A percentile compares a stretch with the other conserved stretches of the same genome.
These are phyloP conservation scores for Silybum marianum DNA, from an alignment of 129 eudicot species.

Conservation along the genomic window DNA sequence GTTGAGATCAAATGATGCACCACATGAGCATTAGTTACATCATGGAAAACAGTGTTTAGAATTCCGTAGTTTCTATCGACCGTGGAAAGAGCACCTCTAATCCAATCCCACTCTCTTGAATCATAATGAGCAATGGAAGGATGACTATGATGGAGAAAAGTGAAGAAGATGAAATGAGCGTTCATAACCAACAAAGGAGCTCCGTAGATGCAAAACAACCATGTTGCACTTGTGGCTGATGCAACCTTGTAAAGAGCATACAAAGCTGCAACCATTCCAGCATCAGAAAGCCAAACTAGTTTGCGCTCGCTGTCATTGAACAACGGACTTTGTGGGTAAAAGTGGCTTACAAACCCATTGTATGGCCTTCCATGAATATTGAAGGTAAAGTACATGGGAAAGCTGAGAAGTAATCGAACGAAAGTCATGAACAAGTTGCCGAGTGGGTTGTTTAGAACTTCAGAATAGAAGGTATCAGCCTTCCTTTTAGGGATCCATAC, in stretches of 20 bases:
- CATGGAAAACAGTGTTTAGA: background rate
- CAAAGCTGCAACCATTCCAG: background rate
- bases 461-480: background rate
- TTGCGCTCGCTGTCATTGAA: slow-evolving; percentile 1
- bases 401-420: background rate
- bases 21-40: background rate
- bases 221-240: background rate
- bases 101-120: slow-evolving; percentile 13
- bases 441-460: background rate
- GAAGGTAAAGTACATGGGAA: background rate
- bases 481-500: background rate
- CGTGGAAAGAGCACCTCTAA: slow-evolving; percentile 10
- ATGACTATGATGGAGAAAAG: slow-evolving; percentile 6
- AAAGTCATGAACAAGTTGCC: background rate
- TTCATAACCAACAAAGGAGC: background rate
- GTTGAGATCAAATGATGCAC: slow-evolving; percentile 16
- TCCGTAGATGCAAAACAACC: background rate
- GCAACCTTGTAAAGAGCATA: background rate
- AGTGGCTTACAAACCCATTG: background rate
- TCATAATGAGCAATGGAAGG: slow-evolving; percentile 4
- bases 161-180: background rate
- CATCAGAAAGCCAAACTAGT: slow-evolving; percentile 4
- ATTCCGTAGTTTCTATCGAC: slow-evolving; percentile 2
- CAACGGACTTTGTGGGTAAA: background rate
- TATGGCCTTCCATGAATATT: slow-evolving; percentile 3